These are phyloP conservation scores for Helianthus tuberosus DNA, from an alignment of 129 eudicot species.

Conservation along the genomic window DNA sequence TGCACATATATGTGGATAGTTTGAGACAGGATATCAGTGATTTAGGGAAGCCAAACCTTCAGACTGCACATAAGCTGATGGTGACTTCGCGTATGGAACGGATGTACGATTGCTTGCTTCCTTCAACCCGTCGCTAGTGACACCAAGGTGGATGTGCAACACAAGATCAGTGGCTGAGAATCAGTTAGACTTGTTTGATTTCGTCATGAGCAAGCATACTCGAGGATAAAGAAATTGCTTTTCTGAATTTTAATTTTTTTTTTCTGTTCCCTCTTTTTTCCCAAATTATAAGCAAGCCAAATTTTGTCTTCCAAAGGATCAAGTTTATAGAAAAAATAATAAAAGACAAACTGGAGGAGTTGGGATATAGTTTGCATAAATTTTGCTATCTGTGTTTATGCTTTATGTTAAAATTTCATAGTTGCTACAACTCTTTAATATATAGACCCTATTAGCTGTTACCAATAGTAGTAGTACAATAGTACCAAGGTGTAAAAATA, in stretches of 20 bases:
- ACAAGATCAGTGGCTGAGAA: slow-evolving; percentile 9
- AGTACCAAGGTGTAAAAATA: neutral
- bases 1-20: slow-evolving; percentile 41
- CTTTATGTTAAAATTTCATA: neutral
- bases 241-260: neutral
- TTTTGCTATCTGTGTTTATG: too few species aligned
- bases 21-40: slow-evolving; percentile 82
- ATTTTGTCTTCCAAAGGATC: slow-evolving; percentile 6
- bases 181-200: slow-evolving; percentile 1
- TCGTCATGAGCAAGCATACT: neutral
- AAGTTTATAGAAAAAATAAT: too few species aligned
- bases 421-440: neutral
- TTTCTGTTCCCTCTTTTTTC: neutral
- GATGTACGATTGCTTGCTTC: slow-evolving; percentile 88
- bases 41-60: slow-evolving; percentile 73
- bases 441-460: neutral
- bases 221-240: neutral
- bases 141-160: slow-evolving; percentile 11
- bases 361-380: too few species aligned
- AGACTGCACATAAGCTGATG: slow-evolving; percentile 60
- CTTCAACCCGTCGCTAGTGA: slow-evolving; percentile 41
- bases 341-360: too few species aligned
- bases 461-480: neutral
- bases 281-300: neutral
- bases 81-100: slow-evolving; percentile 73